Percentiles rank a stretch among this genome's conserved stretches.
Evolutionary conservation across 768 basidiomycete genomes (phyloP).

Genomic region (Lactifluus piperatus): DNA sequence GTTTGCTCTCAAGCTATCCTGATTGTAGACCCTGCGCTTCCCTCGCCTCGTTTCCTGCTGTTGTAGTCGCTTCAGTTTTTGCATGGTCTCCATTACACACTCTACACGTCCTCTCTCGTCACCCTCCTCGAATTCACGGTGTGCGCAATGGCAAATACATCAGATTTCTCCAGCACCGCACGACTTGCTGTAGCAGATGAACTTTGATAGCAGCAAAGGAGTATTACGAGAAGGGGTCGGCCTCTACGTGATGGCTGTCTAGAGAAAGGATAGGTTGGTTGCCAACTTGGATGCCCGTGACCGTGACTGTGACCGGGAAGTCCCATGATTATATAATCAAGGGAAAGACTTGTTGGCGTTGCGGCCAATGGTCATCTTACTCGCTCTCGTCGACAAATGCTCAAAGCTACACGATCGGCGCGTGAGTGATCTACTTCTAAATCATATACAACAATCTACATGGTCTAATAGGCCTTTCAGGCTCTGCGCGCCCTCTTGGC

Average conservation of each 20-base stretch:
- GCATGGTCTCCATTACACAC: too few species aligned
- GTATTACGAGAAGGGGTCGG: too few species aligned
- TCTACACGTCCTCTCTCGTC: too few species aligned
- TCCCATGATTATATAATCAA: constrained; percentile 6
- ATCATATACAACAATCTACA: neutral
- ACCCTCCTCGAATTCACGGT: too few species aligned
- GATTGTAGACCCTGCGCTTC: too few species aligned
- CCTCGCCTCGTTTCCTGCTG: too few species aligned
- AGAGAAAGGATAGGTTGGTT: too few species aligned
- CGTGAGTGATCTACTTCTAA: constrained; percentile 7
- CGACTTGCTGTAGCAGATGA: neutral
- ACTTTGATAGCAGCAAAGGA: neutral
- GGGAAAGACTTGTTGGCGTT: neutral
- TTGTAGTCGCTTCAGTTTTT: too few species aligned
- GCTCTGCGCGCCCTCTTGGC: constrained; percentile 14
- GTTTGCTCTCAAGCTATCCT: too few species aligned
- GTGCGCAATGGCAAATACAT: neutral
- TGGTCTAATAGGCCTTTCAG: neutral
- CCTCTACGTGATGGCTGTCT: too few species aligned
- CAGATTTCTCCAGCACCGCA: neutral
- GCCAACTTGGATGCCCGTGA: too few species aligned
- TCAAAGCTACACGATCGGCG: constrained; percentile 12
- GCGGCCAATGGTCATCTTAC: neutral
- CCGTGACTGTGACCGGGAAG: neutral
- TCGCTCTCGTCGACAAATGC: constrained; percentile 14